A percentile compares a stretch with the other conserved stretches of the same genome.
Conservation (phyloP, 202 grass and related monocot species). For the Alloteropsis angusta region DNA sequence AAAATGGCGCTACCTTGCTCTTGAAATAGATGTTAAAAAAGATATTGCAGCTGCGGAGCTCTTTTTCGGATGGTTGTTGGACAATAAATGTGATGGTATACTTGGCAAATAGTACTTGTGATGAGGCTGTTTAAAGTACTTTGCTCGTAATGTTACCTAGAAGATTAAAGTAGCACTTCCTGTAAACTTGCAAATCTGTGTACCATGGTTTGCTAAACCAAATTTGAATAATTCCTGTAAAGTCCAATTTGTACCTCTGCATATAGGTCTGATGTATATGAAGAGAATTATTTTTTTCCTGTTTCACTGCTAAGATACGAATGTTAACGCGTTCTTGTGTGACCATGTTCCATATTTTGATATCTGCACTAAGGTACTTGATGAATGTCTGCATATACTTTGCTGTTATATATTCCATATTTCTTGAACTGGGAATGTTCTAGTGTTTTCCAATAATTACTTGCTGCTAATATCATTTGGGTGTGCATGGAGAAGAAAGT, state of each 20-base stretch:
- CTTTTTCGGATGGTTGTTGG: background rate
- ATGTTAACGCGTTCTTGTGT: background rate
- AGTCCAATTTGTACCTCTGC: background rate
- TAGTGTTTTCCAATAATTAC: background rate
- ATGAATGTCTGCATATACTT: background rate
- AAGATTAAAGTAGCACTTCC: background rate
- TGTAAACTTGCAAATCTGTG: background rate
- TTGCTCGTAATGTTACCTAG: background rate
- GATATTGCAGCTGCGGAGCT: background rate
- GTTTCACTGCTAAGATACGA: background rate
- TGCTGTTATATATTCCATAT: background rate
- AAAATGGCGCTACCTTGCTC: background rate
- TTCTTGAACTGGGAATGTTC: background rate
- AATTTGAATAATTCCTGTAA: background rate
- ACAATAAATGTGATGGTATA: background rate
- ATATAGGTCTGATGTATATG: background rate
- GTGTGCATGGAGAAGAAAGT: no score
- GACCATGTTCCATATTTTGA: background rate
- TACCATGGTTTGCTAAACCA: background rate
- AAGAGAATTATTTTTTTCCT: background rate
- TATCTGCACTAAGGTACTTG: background rate
- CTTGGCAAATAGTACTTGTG: background rate
- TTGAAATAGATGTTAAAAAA: background rate
- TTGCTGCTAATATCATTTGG: background rate
- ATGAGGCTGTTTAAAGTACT: background rate